Base-by-base conservation (phyloP, 1,284 basidiomycete species). In the Puccinia triticina region DNA sequence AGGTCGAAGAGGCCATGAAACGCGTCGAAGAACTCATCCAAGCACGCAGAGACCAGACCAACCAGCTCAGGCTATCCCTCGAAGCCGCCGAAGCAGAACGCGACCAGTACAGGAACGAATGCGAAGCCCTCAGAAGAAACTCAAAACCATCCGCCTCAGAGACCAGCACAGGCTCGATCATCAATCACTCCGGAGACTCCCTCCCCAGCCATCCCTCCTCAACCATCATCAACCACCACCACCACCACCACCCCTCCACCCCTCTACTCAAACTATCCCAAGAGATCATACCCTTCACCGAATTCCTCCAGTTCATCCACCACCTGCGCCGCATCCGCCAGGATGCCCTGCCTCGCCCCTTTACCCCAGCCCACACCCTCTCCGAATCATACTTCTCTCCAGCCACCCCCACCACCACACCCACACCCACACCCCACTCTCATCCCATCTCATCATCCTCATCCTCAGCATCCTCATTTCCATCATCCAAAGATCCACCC, bases 1-100 rank as follows among this genome's bases (percentile, higher is more conserved):
- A 92, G 69, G 91, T 95, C 11, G 94, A 98, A 87, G 89, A 90
- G 61, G 92, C 93, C 4, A 88, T 97, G 83, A 91, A 91, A 84
- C 91, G 92, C 53, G 93, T 95, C 0, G 95, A 98, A 87, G 93
- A 95, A 84, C 92, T 93, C 11, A 92, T 97, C 37, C 89, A 91
- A 77, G 89, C 91, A 61, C 92, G 97, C 91, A 95, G 97, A 86
- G 88, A 89, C 29, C 92, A 95, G 87, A 91, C 96, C 89, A 94
- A 96, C 87, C 87, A 89, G 5, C 85, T 94, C 1, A 71, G 66
- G n/a, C 23, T 79, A 53, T 55, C 48, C 23, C 55, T 69, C 14
- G 64, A 80, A 59, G 55, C 77, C 69, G 72, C 40, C 34, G 50
- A 71, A 46, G 10, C 82, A 75, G 40, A 84, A 84, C 32, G 55